Evolutionary conservation across 2,329 filamentous ascomycete genomes (phyloP), one percentile per base, ranked within the genome.

Genomic region (Dothistroma septosporum): DNA sequence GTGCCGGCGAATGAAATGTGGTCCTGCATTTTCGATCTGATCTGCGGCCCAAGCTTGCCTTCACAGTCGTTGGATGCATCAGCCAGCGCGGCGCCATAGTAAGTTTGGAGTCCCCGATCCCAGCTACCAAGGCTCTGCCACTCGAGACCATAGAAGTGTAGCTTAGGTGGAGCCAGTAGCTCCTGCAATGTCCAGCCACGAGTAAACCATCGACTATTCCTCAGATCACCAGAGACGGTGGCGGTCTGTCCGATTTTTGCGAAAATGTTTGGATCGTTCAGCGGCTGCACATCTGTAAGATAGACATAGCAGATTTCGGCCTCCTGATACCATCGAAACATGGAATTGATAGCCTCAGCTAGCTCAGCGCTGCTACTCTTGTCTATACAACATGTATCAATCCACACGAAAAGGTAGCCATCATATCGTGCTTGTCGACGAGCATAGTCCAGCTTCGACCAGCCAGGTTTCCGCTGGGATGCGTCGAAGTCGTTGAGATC

Each of bases 381-480:
- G 35, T 67, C 54, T n/a, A 68, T 67, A 50, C 64, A 64, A 50
- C 64, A 67, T 10, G 66, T 66, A 41, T 68, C 66, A 31, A 68
- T 35, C 63, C 66, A 68, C 53, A 58, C 58, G 16, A 55, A 61
- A 2, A 59, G 37, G 16, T 62, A 31, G 4, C 57, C 61, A 35
- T 63, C 57, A 14, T 60, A 24, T 6, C 32, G 28, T 8, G 63
- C 64, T 33, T 59, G 62, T 41, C 53, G n/a, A 21, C 59, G 55
- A 21, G 53, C 22, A 46, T 54, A 59, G 19, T 57, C 19, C 31
- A 66, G 57, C 35, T 66, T 66, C 2, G 21, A 48, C 22, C 46
- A 61, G 1, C 58, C 63, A 7, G 35, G 12, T 52, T 63, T 61
- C 19, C 1, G 28, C 22, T 32, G 6, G 10, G 44, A 10, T 48